Evolutionary conservation across 1,139 yeast genomes (phyloP).

Genomic region (Saccharomyces hybrid): DNA sequence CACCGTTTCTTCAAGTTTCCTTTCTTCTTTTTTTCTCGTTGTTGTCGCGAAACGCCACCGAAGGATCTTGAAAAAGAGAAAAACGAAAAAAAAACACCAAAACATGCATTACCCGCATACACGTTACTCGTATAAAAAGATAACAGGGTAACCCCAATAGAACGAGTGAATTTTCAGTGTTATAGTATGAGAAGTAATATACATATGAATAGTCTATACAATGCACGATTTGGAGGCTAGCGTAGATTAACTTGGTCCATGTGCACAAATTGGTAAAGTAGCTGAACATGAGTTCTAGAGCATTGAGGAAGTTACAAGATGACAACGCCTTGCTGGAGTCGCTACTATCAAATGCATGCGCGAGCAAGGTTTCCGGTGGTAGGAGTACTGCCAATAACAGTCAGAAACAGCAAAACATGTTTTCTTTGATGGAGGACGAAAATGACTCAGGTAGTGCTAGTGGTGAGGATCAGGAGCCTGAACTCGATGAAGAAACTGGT

Average conservation of each 20-base stretch:
- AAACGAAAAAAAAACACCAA: neutral
- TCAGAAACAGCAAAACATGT: slow-evolving; percentile 39
- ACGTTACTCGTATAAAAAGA: neutral
- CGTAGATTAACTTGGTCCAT: neutral
- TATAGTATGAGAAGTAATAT: no score
- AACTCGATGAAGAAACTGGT: slow-evolving; percentile 2
- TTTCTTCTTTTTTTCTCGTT: neutral
- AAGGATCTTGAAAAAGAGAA: neutral
- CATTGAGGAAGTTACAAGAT: slow-evolving; percentile 46
- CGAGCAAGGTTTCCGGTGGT: neutral
- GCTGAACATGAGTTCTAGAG: slow-evolving; percentile 59
- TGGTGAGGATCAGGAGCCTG: slow-evolving; percentile 19
- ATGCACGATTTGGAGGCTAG: neutral
- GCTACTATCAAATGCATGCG: slow-evolving; percentile 12
- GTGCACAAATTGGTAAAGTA: neutral
- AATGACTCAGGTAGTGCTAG: slow-evolving; percentile 33
- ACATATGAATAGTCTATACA: no score
- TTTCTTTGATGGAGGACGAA: slow-evolving; percentile 44
- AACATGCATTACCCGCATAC: neutral
- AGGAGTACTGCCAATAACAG: neutral
- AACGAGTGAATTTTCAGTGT: neutral
- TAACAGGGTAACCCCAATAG: neutral
- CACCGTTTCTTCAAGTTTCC: neutral
- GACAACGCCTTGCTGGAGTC: slow-evolving; percentile 34
- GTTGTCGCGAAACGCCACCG: slow-evolving; percentile 1